phyloP scores from a whole-genome alignment of 1,284 basidiomycete species.

The Lentinus polychrous region DNA sequence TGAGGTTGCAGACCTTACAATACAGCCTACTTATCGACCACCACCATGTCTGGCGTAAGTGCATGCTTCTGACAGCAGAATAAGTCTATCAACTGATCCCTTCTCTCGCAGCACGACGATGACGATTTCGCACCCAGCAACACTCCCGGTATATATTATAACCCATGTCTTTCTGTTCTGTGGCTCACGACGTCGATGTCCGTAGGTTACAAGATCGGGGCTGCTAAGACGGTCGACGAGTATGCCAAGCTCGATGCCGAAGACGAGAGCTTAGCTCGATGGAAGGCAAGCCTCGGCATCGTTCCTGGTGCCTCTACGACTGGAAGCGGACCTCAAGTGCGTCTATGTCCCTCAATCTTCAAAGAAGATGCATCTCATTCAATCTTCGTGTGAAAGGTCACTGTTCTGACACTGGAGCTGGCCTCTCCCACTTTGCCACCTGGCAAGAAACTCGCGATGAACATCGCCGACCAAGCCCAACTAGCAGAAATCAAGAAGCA shows the following conservation, averaged over 20 bases:
- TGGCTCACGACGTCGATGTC: not conserved
- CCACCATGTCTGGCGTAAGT: slow-evolving; percentile 10
- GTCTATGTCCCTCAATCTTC: not conserved
- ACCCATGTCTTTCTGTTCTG: too few relatives aligned
- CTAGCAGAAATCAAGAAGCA: slow-evolving; percentile 57
- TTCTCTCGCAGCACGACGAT: slow-evolving; percentile 40
- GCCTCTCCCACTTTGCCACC: slow-evolving; percentile 58
- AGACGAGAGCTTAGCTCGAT: slow-evolving; percentile 81
- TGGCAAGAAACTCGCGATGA: slow-evolving; percentile 52
- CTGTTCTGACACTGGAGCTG: slow-evolving; percentile 65
- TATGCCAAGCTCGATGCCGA: slow-evolving; percentile 74
- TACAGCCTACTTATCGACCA: slow-evolving; percentile 7
- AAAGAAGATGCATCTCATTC: not conserved
- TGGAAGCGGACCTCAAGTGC: slow-evolving; percentile 58
- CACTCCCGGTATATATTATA: slow-evolving; percentile 49
- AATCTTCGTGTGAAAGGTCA: slow-evolving; percentile 40
- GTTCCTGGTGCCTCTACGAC: slow-evolving; percentile 41
- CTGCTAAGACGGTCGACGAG: slow-evolving; percentile 61
- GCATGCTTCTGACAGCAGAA: slow-evolving; percentile 1
- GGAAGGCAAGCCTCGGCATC: slow-evolving; percentile 89
- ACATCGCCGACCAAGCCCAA: slow-evolving; percentile 41
- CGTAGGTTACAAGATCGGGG: slow-evolving; percentile 67
- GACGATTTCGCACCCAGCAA: slow-evolving; percentile 57
- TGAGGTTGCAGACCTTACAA: slow-evolving; percentile 12
- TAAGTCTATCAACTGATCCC: not conserved